Conservation (phyloP, 75 land plant species). For the Picea glauca region DNA sequence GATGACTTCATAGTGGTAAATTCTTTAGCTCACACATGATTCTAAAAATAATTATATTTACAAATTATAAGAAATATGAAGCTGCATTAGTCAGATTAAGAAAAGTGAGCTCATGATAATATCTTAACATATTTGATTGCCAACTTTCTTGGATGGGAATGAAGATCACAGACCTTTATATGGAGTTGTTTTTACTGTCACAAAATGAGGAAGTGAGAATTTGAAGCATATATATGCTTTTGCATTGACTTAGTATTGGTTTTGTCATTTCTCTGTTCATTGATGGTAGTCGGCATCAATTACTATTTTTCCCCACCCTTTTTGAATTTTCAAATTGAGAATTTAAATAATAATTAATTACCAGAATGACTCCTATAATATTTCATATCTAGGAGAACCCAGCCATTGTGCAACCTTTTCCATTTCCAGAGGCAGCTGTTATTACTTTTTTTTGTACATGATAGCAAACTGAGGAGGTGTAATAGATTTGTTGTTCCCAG, state of each 20-base stretch:
- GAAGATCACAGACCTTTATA: not conserved
- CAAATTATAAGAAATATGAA: not conserved
- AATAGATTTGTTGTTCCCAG: too few species aligned
- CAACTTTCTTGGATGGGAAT: not conserved
- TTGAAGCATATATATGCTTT: not conserved
- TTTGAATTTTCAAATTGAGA: too few species aligned
- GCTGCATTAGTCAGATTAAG: not conserved
- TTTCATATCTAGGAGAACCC: too few species aligned
- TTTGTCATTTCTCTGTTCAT: not conserved
- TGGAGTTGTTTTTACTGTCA: too few species aligned
- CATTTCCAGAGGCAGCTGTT: too few species aligned
- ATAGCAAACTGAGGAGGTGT: too few species aligned
- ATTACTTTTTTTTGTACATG: too few species aligned
- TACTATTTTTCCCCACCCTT: not conserved
- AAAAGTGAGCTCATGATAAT: not conserved
- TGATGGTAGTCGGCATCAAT: not conserved
- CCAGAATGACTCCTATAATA: too few species aligned
- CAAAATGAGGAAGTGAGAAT: not conserved
- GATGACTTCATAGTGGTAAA: conserved; percentile 84
- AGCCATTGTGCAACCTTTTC: too few species aligned
- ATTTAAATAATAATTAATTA: too few species aligned
- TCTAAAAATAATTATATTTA: not conserved
- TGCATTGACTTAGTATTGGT: not conserved
- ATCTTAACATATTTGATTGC: not conserved
- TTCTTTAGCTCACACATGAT: not conserved